Percentiles rank a stretch among this genome's conserved stretches.
Conservation (phyloP, 495 filamentous ascomycete species). For the Polyplosphaeria fusca region DNA sequence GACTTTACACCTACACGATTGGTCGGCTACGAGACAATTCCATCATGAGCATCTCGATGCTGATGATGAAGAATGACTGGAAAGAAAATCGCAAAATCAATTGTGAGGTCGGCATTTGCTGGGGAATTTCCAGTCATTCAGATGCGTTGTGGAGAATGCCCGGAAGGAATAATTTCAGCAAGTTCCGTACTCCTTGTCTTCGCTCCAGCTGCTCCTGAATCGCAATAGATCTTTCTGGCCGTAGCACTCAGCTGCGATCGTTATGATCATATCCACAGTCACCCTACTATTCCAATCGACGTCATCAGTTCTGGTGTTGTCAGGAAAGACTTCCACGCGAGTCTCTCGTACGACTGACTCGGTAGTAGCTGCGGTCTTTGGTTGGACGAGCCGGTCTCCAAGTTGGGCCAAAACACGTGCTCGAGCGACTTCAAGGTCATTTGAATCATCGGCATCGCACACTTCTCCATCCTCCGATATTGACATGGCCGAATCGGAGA, state of each 20-base stretch:
- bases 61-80: too few relatives aligned
- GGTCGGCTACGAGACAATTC: too few relatives aligned
- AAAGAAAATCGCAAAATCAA: too few relatives aligned
- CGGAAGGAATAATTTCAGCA: too few relatives aligned
- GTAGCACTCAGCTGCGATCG: slow-evolving; percentile 82
- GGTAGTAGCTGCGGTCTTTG: slow-evolving; percentile 26
- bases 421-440: slow-evolving; percentile 56
- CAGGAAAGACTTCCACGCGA: slow-evolving; percentile 14
- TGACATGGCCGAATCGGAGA: slow-evolving; percentile 16
- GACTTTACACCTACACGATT: too few relatives aligned
- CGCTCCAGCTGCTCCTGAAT: slow-evolving; percentile 52
- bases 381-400: slow-evolving; percentile 35
- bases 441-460: not conserved
- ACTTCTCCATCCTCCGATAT: slow-evolving; percentile 18
- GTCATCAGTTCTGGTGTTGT: slow-evolving; percentile 43
- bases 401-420: slow-evolving; percentile 52
- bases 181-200: too few relatives aligned
- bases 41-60: too few relatives aligned
- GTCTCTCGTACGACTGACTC: not conserved
- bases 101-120: too few relatives aligned
- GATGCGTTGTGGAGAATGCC: too few relatives aligned
- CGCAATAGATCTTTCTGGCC: slow-evolving; percentile 84
- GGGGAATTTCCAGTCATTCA: too few relatives aligned
- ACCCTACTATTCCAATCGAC: slow-evolving; percentile 19
- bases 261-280: slow-evolving; percentile 77